Evolutionary conservation across 768 basidiomycete genomes (phyloP), one percentile per base, ranked within the genome.

Genomic region (Lactarius quietus): DNA sequence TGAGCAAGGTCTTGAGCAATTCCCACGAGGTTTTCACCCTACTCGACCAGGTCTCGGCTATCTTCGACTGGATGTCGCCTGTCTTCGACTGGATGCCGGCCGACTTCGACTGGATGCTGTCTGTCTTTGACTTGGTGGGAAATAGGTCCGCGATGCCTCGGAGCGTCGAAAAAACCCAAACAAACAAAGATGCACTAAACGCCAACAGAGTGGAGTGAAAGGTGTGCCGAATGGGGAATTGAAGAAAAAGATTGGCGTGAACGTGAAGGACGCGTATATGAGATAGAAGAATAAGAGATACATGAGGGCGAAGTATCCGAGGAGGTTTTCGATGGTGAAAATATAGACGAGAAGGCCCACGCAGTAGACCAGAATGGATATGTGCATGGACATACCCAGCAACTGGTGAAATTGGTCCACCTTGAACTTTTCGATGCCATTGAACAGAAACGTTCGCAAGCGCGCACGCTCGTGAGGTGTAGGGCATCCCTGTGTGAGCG

Each of bases 201-300:
- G 10, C 41, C 41, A 59, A 6, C 14, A 10, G 26, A 26, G 17
- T 17, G 15, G 26, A 6, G 59, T 52, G 1, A 55, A 6, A n/a
- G 61, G 61, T n/a, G 61, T 62, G 26, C 3, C 14, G 15, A 55
- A 62, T 26, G 61, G 61, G 31, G 14, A 41, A 23, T 56, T 18
- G 28, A 31, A 14, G 38, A 29, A 57, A 28, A 63, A 12, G 15
- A 56, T 12, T 3, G 62, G 62, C 7, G 31, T 3, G 8, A 57
- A 10, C 15, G 62, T 63, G 5, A 48, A 7, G 9, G 33, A 4
- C n/a, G 20, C 41, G 41, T 43, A 43, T 20, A 43, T 43, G 41
- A n/a, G 18, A 20, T 43, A 43, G 41, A 43, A 43, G 41, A 17
- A 3, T 20, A 18, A 41, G 41, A 41, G 41, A 41, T 41, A 41